These are phyloP conservation scores for Teratosphaeria zuluensis DNA, from an alignment of 2,329 filamentous ascomycete species.

Conservation along the genomic window DNA sequence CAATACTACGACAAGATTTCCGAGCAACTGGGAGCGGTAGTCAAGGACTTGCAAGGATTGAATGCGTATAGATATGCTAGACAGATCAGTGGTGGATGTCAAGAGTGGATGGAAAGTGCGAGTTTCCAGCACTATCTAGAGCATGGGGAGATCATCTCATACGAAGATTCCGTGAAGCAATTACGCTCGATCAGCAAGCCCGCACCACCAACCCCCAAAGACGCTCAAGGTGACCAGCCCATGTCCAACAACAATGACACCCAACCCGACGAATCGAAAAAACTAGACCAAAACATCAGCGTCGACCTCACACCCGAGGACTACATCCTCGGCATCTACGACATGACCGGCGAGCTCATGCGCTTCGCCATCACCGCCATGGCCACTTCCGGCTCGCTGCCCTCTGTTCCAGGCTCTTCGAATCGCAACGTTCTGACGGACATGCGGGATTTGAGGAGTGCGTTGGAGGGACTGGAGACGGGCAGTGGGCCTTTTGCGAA, in stretches of 20 bases:
- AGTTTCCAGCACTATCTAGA: conserved; percentile 82
- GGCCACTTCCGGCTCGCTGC: conserved; percentile 57
- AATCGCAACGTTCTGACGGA: conserved; percentile 64
- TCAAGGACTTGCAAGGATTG: conserved; percentile 63
- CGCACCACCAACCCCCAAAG: background rate
- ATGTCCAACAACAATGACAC: too few relatives aligned
- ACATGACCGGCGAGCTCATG: conserved; percentile 95
- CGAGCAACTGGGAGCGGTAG: conserved; percentile 56
- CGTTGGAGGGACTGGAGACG: conserved; percentile 63
- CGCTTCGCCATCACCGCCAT: conserved; percentile 84
- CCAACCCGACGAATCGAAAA: background rate
- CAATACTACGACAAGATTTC: conserved; percentile 62
- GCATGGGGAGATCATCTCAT: conserved; percentile 47
- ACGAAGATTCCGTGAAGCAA: conserved; percentile 44
- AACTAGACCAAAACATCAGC: conserved; percentile 30
- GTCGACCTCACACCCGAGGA: conserved; percentile 68
- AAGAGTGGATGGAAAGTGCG: conserved; percentile 89
- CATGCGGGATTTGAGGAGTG: conserved; percentile 65
- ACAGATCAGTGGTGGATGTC: conserved; percentile 69
- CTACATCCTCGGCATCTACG: conserved; percentile 84
- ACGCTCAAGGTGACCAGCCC: background rate
- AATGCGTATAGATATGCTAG: conserved; percentile 75
- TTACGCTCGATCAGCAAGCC: conserved; percentile 22
- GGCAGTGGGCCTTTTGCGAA: conserved; percentile 45
- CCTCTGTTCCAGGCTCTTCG: conserved; percentile 32